Percentiles rank a stretch among this genome's conserved stretches.
Conservation (phyloP, 768 basidiomycete genomes). For the Podaxis sp. region DNA sequence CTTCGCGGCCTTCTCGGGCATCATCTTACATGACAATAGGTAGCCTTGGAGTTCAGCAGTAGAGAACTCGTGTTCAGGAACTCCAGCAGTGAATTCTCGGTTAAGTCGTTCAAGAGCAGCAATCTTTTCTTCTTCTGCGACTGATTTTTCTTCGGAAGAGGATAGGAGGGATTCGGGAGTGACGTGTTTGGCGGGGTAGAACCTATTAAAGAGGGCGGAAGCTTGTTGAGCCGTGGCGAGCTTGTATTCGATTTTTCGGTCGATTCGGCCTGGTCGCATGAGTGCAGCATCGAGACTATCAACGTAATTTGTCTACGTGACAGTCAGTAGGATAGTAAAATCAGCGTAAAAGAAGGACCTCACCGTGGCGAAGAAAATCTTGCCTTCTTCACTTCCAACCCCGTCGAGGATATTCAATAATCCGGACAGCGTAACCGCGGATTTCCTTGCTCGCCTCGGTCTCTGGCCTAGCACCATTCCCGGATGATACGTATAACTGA, state of each 20-base stretch:
- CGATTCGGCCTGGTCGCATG: constrained; percentile 56
- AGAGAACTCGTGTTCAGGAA: constrained; percentile 51
- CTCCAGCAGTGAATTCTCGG: constrained; percentile 32
- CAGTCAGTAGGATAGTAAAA: background rate
- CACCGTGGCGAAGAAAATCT: constrained; percentile 59
- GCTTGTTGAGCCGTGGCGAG: constrained; percentile 47
- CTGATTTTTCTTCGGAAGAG: constrained; percentile 16
- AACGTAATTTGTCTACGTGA: constrained; percentile 47
- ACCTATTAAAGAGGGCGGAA: constrained; percentile 44
- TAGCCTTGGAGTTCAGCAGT: constrained; percentile 64
- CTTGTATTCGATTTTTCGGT: constrained; percentile 50
- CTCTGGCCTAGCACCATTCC: background rate
- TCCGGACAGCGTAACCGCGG: constrained; percentile 50
- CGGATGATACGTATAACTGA: background rate
- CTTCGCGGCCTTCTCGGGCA: constrained; percentile 33
- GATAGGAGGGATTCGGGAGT: constrained; percentile 14
- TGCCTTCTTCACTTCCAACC: constrained; percentile 59
- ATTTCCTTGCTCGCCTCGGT: constrained; percentile 18
- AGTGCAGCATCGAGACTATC: constrained; percentile 57
- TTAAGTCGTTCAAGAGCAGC: constrained; percentile 31
- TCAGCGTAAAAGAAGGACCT: constrained; percentile 15
- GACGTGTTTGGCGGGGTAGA: constrained; percentile 39
- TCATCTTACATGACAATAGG: constrained; percentile 43
- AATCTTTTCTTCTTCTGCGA: constrained; percentile 6
- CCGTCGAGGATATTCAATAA: constrained; percentile 61